These are phyloP conservation scores for Metschnikowia gruessii DNA, from an alignment of 805 yeast genomes.

Conservation along the genomic window DNA sequence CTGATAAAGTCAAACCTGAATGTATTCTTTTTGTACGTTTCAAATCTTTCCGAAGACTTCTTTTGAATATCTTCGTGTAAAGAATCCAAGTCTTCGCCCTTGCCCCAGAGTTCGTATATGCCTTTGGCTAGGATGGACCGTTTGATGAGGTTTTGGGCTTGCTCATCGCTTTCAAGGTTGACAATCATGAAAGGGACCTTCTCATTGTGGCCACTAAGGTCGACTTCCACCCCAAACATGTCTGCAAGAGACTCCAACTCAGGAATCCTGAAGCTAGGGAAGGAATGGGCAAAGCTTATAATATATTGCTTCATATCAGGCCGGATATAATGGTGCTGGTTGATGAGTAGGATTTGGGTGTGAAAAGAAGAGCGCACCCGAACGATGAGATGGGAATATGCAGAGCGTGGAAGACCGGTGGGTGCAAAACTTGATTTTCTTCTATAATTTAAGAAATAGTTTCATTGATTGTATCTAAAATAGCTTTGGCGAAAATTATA, in stretches of 20 bases:
- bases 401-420: neutral
- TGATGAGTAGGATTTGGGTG: neutral
- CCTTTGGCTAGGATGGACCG: conserved; percentile 71
- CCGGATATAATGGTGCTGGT: neutral
- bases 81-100: conserved; percentile 52
- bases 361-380: neutral
- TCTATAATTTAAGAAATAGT: neutral
- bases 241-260: conserved; percentile 85
- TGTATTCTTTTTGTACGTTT: conserved; percentile 41
- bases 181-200: conserved; percentile 70
- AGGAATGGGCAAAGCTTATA: conserved; percentile 82
- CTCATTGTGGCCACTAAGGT: conserved; percentile 56
- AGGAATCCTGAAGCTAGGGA: conserved; percentile 71
- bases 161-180: conserved; percentile 59
- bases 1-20: conserved; percentile 85
- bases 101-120: conserved; percentile 84
- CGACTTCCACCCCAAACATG: conserved; percentile 52
- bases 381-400: conserved; percentile 1
- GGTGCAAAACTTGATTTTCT: neutral
- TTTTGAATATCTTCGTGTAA: conserved; percentile 52
- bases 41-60: conserved; percentile 33
- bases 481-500: too few relatives aligned
- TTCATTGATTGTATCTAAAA: too few relatives aligned
- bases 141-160: conserved; percentile 60
- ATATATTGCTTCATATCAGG: conserved; percentile 55